phyloP scores from a whole-genome alignment of 2,329 filamentous ascomycete species.

The Scortechinia acanthostroma region DNA sequence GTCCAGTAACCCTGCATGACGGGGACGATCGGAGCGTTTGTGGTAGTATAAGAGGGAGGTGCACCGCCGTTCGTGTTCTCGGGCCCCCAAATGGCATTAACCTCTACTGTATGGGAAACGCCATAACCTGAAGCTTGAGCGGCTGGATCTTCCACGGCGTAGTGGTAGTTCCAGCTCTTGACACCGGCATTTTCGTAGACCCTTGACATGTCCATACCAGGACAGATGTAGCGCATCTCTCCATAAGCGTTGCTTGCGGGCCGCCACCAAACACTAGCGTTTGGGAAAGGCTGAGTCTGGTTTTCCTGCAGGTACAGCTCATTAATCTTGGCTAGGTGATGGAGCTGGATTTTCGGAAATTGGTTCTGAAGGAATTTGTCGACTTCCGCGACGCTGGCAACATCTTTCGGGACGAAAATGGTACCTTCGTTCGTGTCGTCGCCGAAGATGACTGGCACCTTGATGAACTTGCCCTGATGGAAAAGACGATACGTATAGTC shows the following conservation, averaged over 20 bases:
- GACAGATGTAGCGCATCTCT: slow-evolving; percentile 60
- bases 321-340: slow-evolving; percentile 42
- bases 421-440: slow-evolving; percentile 62
- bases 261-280: slow-evolving; percentile 45
- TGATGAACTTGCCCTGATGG: slow-evolving; percentile 37
- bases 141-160: slow-evolving; percentile 54
- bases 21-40: slow-evolving; percentile 48
- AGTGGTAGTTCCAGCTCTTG: slow-evolving; percentile 48
- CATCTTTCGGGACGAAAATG: slow-evolving; percentile 41
- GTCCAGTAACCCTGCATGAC: slow-evolving; percentile 68
- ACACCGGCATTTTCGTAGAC: slow-evolving; percentile 19
- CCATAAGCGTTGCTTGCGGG: slow-evolving; percentile 51
- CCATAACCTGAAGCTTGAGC: slow-evolving; percentile 46
- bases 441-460: slow-evolving; percentile 43
- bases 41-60: slow-evolving; percentile 46
- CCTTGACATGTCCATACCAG: slow-evolving; percentile 44
- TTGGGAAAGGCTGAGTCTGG: slow-evolving; percentile 30
- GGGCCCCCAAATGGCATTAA: slow-evolving; percentile 62
- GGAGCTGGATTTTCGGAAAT: slow-evolving; percentile 42
- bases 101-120: slow-evolving; percentile 61
- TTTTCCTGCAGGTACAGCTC: slow-evolving; percentile 43
- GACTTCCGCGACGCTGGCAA: slow-evolving; percentile 35
- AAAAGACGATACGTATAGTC: slow-evolving; percentile 41
- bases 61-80: slow-evolving; percentile 36
- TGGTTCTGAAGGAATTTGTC: slow-evolving; percentile 48